Base-by-base conservation (phyloP, 495 filamentous ascomycete species). In the Peziza echinospora region DNA sequence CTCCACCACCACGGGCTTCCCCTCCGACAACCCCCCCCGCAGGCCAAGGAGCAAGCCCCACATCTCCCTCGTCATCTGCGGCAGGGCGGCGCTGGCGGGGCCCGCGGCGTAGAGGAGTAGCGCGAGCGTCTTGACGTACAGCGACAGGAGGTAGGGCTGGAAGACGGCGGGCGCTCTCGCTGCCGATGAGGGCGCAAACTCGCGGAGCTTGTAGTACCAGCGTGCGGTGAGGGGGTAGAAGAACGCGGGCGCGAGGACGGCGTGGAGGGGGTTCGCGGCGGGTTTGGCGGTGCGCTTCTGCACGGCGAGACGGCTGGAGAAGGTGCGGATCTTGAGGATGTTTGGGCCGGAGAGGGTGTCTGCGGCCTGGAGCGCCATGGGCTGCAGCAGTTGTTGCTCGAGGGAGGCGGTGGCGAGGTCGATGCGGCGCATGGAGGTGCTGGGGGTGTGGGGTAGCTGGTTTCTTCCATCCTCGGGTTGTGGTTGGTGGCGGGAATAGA, bases 311-410 rank as follows among this genome's bases (percentile, higher is more conserved):
- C 80, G 71, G 0, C 73, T 75, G 23, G 76, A 80, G 63, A 84
- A 84, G 16, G 75, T 82, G 45, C 78, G 74, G 44, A 93, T 73
- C 65, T 93, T 93, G 26, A 94, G 73, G 5, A 76, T 73, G 50
- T 82, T 76, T 0, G 86, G 84, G 0, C 87, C 85, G 1, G 82
- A 75, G 19, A 75, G 61, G 13, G 71, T 63, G 52, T 82, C 77
- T 17, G 76, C 71, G 39, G 86, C 82, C 22, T 66, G 66, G 2
- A 69, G 70, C 9, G 85, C 82, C 28, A 94, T 62, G 9, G 89
- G 89, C 26, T 78, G 71, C 21, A 94, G 75, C 50, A 92, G 82
- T 7, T 68, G 62, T 19, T 75, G 70, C 19, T 76, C 72, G 21
- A 92, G 65, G 21, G 71, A 65, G 37, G 64, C 65, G 3, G 79